phyloP scores from a whole-genome alignment of 192 early-diverging fungal species.

The Allomyces arbusculus region DNA sequence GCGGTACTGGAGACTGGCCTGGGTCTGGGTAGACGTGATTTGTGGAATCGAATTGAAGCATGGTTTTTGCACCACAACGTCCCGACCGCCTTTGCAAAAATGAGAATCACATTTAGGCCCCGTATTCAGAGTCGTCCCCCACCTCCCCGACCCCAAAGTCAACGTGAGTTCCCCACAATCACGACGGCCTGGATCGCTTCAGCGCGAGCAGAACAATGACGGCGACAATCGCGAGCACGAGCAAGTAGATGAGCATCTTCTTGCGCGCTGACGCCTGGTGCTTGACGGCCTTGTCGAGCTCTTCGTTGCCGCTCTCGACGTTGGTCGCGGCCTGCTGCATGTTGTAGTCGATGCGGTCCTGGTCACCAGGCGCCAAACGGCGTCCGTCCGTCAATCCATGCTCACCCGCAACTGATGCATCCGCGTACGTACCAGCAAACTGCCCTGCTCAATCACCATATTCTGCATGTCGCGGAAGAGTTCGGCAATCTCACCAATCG shows the following conservation, averaged over 20 bases:
- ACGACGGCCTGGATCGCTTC: background rate
- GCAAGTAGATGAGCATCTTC: background rate
- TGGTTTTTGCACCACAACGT: too few relatives aligned
- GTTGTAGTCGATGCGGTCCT: slow-evolving; percentile 91
- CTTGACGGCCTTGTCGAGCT: slow-evolving; percentile 51
- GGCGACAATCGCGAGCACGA: background rate
- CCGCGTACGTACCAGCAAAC: slow-evolving; percentile 29
- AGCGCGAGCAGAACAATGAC: background rate
- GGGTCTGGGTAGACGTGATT: too few relatives aligned
- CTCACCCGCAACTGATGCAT: too few relatives aligned
- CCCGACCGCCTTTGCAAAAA: too few relatives aligned
- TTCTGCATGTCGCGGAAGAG: slow-evolving; percentile 85
- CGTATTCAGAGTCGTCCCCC: too few relatives aligned
- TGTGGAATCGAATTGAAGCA: too few relatives aligned
- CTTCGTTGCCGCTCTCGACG: slow-evolving; percentile 61
- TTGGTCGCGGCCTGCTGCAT: slow-evolving; percentile 65
- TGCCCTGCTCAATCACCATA: slow-evolving; percentile 95
- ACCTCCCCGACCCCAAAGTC: too few relatives aligned
- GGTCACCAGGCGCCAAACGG: too few relatives aligned
- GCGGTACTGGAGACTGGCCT: too few relatives aligned
- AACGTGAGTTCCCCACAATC: too few relatives aligned
- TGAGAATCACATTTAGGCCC: too few relatives aligned
- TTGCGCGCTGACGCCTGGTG: background rate
- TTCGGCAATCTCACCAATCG: slow-evolving; percentile 70
- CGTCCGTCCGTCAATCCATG: too few relatives aligned